These are phyloP conservation scores for Lactarius trivialis DNA, from an alignment of 768 basidiomycete species.

Conservation along the genomic window DNA sequence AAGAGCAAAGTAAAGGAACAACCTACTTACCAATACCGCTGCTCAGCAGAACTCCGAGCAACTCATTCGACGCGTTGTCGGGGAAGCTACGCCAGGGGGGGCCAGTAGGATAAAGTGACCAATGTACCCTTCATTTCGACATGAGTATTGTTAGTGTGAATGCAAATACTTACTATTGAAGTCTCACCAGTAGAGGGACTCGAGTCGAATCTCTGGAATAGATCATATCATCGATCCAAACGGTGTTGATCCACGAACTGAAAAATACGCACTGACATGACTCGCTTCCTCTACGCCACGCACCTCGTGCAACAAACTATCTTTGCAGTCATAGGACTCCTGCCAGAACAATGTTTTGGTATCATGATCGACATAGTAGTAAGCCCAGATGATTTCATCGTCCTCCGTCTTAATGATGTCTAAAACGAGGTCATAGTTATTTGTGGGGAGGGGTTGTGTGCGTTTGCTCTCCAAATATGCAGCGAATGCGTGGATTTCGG, in stretches of 20 bases:
- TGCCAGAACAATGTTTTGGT: constrained; percentile 8
- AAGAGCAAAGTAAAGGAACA: neutral
- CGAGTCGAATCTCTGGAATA: constrained; percentile 4
- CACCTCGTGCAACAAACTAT: neutral
- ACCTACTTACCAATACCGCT: constrained; percentile 5
- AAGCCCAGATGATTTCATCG: neutral
- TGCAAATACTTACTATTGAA: no score
- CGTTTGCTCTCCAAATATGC: neutral
- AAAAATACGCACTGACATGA: constrained; percentile 10
- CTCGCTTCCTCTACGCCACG: neutral
- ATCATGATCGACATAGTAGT: constrained; percentile 13
- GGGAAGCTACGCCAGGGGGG: neutral
- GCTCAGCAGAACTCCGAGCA: constrained; percentile 2
- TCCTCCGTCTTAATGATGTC: neutral
- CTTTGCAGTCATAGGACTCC: neutral
- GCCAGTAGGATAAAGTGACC: constrained; percentile 16
- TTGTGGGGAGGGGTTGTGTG: neutral
- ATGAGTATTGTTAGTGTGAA: neutral
- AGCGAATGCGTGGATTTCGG: neutral
- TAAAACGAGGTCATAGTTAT: constrained; percentile 2
- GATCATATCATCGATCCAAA: neutral
- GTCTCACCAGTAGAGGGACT: constrained; percentile 12
- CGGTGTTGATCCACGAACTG: neutral
- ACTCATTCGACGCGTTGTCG: neutral
- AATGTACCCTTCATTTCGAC: constrained; percentile 2